A percentile compares a stretch with the other conserved stretches of the same genome.
Evolutionary conservation across 2,329 filamentous ascomycete genomes (phyloP).

Genomic region (Chaetoscypha palmicola): DNA sequence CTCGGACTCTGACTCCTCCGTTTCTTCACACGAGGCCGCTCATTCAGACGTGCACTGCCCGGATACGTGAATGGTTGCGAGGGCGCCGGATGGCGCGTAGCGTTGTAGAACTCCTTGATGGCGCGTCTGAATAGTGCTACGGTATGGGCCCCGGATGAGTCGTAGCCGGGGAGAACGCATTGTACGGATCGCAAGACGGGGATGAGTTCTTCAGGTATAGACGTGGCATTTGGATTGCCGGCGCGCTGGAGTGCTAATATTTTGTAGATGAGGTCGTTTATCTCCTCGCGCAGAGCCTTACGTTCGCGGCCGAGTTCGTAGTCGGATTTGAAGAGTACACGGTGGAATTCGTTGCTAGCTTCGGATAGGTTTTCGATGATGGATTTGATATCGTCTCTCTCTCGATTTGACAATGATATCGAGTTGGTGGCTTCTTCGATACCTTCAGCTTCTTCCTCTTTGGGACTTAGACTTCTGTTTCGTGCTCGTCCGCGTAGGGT

Average conservation of each 20-base stretch:
- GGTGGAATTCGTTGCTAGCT: too few relatives aligned
- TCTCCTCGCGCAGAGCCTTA: too few relatives aligned
- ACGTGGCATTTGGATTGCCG: too few relatives aligned
- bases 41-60: not conserved
- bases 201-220: too few relatives aligned
- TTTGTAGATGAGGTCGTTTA: too few relatives aligned
- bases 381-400: not conserved
- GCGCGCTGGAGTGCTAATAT: too few relatives aligned
- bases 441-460: not conserved
- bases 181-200: too few relatives aligned
- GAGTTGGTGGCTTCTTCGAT: not conserved
- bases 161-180: too few relatives aligned
- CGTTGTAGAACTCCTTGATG: not conserved
- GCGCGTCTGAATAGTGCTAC: too few relatives aligned
- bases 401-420: not conserved
- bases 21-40: not conserved
- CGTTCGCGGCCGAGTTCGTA: too few relatives aligned
- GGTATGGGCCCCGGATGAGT: too few relatives aligned
- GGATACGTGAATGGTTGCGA: not conserved
- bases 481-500: slow-evolving; percentile 26
- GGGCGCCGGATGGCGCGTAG: not conserved
- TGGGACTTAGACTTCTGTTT: slow-evolving; percentile 17
- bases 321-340: too few relatives aligned
- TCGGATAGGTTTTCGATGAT: not conserved
- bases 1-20: not conserved